Evolutionary conservation across 2,329 filamentous ascomycete genomes (phyloP).

Genomic region (Epichloe amarillans): DNA sequence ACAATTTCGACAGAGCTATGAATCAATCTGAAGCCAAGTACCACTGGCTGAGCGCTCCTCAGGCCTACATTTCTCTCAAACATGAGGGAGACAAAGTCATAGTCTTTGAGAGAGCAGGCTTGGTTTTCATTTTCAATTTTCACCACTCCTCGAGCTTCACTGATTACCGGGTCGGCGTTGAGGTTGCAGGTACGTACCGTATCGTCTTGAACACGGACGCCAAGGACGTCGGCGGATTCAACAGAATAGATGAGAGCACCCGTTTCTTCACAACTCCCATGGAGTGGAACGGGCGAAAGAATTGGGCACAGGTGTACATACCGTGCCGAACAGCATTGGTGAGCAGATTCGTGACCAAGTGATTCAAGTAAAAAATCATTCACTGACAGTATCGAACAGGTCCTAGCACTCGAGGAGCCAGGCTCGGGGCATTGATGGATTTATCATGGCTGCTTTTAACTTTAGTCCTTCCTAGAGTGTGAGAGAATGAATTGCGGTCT

Average conservation of each 20-base stretch:
- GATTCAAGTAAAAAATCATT: not conserved
- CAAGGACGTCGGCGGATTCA: conserved; percentile 65
- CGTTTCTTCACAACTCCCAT: conserved; percentile 87
- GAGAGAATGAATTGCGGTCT: not conserved
- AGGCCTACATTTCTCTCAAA: conserved; percentile 90
- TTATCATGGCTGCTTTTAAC: conserved; percentile 1
- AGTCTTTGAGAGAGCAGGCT: conserved; percentile 82
- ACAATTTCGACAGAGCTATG: conserved; percentile 89
- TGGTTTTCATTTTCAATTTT: conserved; percentile 96
- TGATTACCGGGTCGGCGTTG: conserved; percentile 85
- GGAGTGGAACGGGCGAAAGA: conserved; percentile 78
- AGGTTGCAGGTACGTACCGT: conserved; percentile 71
- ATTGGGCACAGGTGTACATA: conserved; percentile 87
- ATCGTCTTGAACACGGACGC: conserved; percentile 75
- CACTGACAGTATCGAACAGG: conserved; percentile 21
- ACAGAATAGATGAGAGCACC: conserved; percentile 63
- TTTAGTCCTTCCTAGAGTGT: no score
- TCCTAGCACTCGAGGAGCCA: conserved; percentile 33
- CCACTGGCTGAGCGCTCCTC: conserved; percentile 74
- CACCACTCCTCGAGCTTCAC: conserved; percentile 72
- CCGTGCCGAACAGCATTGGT: conserved; percentile 75
- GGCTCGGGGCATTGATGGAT: not conserved
- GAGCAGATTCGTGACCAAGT: conserved; percentile 19
- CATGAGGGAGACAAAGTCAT: conserved; percentile 89
- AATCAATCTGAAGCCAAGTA: conserved; percentile 77